Evolutionary conservation across 1,284 basidiomycete species (phyloP), one percentile per base, ranked within the genome.

Genomic region (Puccinia hordei): DNA sequence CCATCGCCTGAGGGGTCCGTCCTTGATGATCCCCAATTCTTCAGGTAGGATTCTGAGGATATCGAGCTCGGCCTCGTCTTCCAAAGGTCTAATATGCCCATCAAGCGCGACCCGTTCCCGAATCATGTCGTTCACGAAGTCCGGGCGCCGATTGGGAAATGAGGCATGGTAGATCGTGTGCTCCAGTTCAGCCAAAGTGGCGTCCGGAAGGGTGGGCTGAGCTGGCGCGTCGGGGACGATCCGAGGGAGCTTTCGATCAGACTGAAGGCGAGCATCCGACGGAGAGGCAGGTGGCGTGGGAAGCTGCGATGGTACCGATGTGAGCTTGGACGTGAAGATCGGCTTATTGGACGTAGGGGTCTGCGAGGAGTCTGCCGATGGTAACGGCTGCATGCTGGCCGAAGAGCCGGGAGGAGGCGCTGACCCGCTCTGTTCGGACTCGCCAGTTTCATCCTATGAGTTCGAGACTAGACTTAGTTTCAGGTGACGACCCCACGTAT

Each of bases 21-120:
- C 87, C 82, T 88, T 88, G 83, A 89, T 86, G 27, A 86, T 80
- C 0, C 89, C 89, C 12, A 89, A 84, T 66, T 90, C 87, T 30
- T 92, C 90, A 0, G 87, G 85, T 0, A 89, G 88, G 61, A 95
- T 86, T 10, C 87, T 88, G 59, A 96, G 87, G 0, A 90, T 92
- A 8, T 87, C 86, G 0, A 98, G 87, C 66, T 92, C 89, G 0
- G 88, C 85, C 81, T 89, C 88, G 0, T 90, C 88, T 84, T 98
- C 95, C 82, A 99, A 88, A 0, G 91, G 89, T 13, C 95, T 90
- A 22, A 93, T 88, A 9, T 90, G 86, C 9, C 96, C 96, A 30
- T 88, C 88, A 4, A 91, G 90, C 24, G 91, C 90, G 27, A 98
- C 90, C 15, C 96, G 90, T 86, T 98, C 95, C 46, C 95, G 90